Percentiles rank a stretch among this genome's conserved stretches.
phyloP scores from a whole-genome alignment of 2,329 filamentous ascomycete genomes.

The Aspergillus calidoustus region DNA sequence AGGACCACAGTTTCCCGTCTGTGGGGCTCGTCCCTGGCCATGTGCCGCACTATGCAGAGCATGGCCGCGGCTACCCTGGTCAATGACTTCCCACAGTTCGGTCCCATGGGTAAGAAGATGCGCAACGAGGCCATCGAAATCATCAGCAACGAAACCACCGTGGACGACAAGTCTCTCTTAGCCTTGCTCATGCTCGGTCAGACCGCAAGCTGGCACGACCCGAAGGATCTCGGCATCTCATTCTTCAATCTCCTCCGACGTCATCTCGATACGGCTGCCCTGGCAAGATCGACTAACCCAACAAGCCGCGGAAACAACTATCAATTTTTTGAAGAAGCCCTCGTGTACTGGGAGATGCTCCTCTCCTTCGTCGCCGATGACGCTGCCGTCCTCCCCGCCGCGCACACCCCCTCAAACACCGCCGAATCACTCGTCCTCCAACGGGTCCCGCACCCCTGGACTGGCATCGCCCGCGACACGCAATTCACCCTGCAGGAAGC shows the following conservation, averaged over 20 bases:
- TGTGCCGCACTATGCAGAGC: constrained; percentile 66
- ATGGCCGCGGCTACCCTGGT: constrained; percentile 67
- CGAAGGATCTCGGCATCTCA: constrained; percentile 58
- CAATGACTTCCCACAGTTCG: constrained; percentile 61
- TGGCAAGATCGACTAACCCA: constrained; percentile 22
- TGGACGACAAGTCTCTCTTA: constrained; percentile 61
- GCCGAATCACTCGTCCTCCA: constrained; percentile 38
- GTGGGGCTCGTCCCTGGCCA: constrained; percentile 62
- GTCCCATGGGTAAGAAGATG: constrained; percentile 54
- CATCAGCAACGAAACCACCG: constrained; percentile 52
- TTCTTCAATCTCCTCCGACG: constrained; percentile 52
- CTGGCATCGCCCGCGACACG: constrained; percentile 43
- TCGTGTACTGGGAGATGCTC: constrained; percentile 65
- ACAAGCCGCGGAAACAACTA: constrained; percentile 46
- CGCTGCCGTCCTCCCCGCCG: constrained; percentile 32
- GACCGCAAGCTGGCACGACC: constrained; percentile 64
- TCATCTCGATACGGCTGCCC: constrained; percentile 49
- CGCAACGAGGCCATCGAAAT: constrained; percentile 58
- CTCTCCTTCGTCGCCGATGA: constrained; percentile 58
- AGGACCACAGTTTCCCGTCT: constrained; percentile 61
- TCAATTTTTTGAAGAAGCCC: constrained; percentile 60
- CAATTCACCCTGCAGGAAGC: constrained; percentile 51
- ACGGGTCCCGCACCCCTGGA: constrained; percentile 45
- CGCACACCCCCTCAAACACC: constrained; percentile 21
- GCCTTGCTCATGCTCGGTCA: constrained; percentile 63